phyloP scores from a whole-genome alignment of 495 filamentous ascomycete species.

The Rhypophila decipiens region DNA sequence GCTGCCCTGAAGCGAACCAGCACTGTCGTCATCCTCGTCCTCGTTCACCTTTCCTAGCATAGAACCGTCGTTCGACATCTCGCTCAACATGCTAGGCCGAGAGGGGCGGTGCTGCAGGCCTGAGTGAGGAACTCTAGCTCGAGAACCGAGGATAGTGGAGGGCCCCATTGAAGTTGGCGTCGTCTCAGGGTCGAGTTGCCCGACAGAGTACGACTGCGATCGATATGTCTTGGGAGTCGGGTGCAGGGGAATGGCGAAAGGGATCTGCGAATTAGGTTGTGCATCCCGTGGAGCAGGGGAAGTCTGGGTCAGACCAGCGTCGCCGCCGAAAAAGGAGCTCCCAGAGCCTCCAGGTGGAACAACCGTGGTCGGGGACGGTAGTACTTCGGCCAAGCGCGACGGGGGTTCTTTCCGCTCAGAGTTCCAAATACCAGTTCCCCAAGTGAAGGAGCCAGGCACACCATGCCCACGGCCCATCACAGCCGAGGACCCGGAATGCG shows the following conservation, averaged over 20 bases:
- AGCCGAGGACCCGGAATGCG: constrained; percentile 40
- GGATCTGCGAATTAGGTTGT: constrained; percentile 57
- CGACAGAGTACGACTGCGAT: constrained; percentile 95
- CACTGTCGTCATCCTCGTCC: constrained; percentile 65
- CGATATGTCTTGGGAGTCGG: constrained; percentile 89
- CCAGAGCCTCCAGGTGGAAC: constrained; percentile 45
- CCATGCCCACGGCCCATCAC: constrained; percentile 54
- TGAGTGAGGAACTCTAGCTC: constrained; percentile 53
- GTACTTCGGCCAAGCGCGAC: constrained; percentile 63
- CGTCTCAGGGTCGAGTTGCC: constrained; percentile 75
- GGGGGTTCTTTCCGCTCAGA: constrained; percentile 71
- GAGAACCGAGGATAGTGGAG: constrained; percentile 38
- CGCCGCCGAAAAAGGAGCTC: constrained; percentile 40
- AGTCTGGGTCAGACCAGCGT: constrained; percentile 32
- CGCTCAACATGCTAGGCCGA: constrained; percentile 77
- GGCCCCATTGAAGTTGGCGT: constrained; percentile 38
- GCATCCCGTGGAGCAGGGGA: constrained; percentile 39
- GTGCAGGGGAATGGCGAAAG: constrained; percentile 84
- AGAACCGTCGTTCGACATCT: constrained; percentile 63
- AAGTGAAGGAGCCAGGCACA: constrained; percentile 55
- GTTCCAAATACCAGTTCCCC: constrained; percentile 75
- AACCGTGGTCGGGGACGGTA: constrained; percentile 69
- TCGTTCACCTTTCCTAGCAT: constrained; percentile 74
- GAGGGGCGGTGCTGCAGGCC: constrained; percentile 76
- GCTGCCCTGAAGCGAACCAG: constrained; percentile 46